Percentiles rank a stretch among this genome's conserved stretches.
Conservation (phyloP, 805 yeast species). For the Candida odintsovae region DNA sequence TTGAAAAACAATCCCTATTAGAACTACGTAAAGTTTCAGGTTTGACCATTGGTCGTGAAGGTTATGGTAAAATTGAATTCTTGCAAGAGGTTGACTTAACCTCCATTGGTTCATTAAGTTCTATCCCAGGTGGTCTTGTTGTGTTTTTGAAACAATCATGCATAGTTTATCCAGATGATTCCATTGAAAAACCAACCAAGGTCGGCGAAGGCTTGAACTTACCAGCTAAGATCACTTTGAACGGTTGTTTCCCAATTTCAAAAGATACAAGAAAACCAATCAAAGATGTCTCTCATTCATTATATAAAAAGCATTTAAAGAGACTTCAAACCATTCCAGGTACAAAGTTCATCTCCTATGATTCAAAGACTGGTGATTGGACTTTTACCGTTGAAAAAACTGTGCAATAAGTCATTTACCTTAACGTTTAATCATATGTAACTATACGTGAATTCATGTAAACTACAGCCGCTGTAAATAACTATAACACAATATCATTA, state of each 20-base stretch:
- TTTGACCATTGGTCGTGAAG: conserved; percentile 71
- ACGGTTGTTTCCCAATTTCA: conserved; percentile 75
- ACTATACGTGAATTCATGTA: neutral
- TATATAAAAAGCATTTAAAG: conserved; percentile 62
- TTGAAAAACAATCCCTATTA: conserved; percentile 52
- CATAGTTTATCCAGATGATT: conserved; percentile 66
- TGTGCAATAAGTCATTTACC: conserved; percentile 1
- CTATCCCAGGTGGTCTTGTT: conserved; percentile 62
- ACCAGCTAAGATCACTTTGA: conserved; percentile 65
- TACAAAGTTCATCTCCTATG: conserved; percentile 68
- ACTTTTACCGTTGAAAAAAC: conserved; percentile 44
- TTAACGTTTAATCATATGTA: neutral
- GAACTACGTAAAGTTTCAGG: conserved; percentile 59
- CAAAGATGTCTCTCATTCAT: conserved; percentile 69
- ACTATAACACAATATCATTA: neutral
- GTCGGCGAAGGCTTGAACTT: conserved; percentile 81
- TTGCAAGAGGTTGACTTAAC: conserved; percentile 80
- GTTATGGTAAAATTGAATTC: conserved; percentile 72
- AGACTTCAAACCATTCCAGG: conserved; percentile 56
- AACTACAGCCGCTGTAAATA: neutral
- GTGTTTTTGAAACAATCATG: conserved; percentile 55
- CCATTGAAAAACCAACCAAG: conserved; percentile 44
- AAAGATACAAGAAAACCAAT: conserved; percentile 68
- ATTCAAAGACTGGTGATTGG: conserved; percentile 71
- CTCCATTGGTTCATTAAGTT: conserved; percentile 49